Percentiles rank a stretch among this genome's conserved stretches.
These are phyloP conservation scores for Drosera spatulata DNA, from an alignment of 179 eudicot species.

Conservation along the genomic window DNA sequence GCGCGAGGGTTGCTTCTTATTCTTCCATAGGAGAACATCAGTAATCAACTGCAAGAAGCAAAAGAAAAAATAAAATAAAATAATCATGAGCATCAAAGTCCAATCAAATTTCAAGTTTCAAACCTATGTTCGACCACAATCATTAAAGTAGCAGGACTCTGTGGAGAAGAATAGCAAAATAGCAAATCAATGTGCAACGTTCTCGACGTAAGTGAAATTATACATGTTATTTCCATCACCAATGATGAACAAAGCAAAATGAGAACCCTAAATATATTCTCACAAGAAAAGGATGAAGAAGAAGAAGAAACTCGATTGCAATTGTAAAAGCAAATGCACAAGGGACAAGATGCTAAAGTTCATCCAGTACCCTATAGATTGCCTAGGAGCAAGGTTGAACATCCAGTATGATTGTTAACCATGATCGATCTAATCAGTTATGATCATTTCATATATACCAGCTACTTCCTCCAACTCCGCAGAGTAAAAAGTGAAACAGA, in stretches of 20 bases:
- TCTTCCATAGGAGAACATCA: slow-evolving; percentile 74
- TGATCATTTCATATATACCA: no score
- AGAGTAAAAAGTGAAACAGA: no score
- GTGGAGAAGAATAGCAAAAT: no score
- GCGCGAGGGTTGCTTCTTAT: slow-evolving; percentile 51
- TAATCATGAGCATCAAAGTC: not conserved
- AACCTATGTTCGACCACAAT: no score
- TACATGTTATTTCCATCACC: slow-evolving; percentile 94
- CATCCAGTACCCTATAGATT: not conserved
- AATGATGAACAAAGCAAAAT: slow-evolving; percentile 46
- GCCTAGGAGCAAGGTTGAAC: no score
- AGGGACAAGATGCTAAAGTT: not conserved
- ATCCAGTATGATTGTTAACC: no score
- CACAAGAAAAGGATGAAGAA: no score
- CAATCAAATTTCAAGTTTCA: no score
- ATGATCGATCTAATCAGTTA: no score
- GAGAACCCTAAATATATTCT: not conserved
- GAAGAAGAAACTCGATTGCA: no score
- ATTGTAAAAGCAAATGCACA: not conserved
- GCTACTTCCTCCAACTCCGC: no score
- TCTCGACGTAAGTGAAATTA: slow-evolving; percentile 93
- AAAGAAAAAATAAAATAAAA: slow-evolving; percentile 1
- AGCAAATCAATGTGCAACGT: slow-evolving; percentile 99
- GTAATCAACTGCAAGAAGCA: slow-evolving; percentile 69
- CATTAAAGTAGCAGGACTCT: no score